phyloP scores from a whole-genome alignment of 805 yeast species.

The Clavispora carvajalis region DNA sequence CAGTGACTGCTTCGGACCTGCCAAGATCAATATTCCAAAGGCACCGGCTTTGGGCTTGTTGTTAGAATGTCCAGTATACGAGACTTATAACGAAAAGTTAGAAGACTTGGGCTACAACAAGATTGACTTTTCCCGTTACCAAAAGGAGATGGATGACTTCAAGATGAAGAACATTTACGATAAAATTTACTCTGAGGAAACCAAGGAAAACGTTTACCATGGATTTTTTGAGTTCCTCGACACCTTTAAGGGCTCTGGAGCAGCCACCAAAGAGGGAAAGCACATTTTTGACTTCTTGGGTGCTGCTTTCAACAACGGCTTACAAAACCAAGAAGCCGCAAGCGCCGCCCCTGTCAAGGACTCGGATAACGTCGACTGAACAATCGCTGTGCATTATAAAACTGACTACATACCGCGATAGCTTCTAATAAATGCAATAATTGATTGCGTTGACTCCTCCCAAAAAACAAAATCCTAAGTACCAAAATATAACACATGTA shows the following conservation, averaged over 20 bases:
- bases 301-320: slow-evolving; percentile 29
- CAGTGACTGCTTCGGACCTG: slow-evolving; percentile 65
- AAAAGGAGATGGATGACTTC: slow-evolving; percentile 72
- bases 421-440: not conserved
- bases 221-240: slow-evolving; percentile 92
- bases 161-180: slow-evolving; percentile 87
- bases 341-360: slow-evolving; percentile 4
- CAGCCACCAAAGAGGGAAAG: slow-evolving; percentile 32
- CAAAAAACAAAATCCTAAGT: not conserved
- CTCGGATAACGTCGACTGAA: slow-evolving; percentile 6
- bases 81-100: slow-evolving; percentile 69
- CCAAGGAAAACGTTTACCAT: slow-evolving; percentile 77
- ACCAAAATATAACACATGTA: not conserved
- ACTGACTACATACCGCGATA: not conserved
- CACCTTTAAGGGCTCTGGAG: slow-evolving; percentile 46
- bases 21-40: slow-evolving; percentile 85
- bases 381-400: not conserved
- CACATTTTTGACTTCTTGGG: slow-evolving; percentile 57
- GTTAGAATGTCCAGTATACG: slow-evolving; percentile 88
- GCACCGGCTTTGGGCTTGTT: slow-evolving; percentile 94
- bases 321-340: slow-evolving; percentile 12
- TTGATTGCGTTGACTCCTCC: not conserved
- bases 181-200: slow-evolving; percentile 87
- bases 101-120: slow-evolving; percentile 72
- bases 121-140: slow-evolving; percentile 62